These are phyloP conservation scores for Hortiboletus flavorubellus DNA, from an alignment of 768 basidiomycete genomes.

Conservation along the genomic window DNA sequence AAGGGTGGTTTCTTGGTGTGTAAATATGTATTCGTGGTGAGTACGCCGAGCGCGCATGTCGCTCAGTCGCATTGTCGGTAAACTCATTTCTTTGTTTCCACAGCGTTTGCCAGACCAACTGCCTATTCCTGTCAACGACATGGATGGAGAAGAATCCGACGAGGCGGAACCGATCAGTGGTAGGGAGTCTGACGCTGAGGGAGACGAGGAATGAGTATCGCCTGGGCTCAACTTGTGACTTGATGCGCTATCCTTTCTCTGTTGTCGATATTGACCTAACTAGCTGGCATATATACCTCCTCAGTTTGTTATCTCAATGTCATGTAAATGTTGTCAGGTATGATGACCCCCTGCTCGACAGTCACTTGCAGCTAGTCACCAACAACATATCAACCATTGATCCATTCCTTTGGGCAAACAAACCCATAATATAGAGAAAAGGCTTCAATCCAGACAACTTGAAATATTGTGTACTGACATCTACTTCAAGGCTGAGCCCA, in stretches of 20 bases:
- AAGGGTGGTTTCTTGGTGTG: conserved; percentile 73
- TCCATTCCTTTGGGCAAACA: too few species aligned
- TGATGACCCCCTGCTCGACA: too few species aligned
- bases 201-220: not conserved
- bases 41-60: conserved; percentile 7
- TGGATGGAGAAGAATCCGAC: conserved; percentile 6
- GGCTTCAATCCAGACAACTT: too few species aligned
- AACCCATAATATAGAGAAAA: too few species aligned
- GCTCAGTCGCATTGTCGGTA: not conserved
- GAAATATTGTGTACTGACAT: too few species aligned
- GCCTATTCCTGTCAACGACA: conserved; percentile 23
- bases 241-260: not conserved
- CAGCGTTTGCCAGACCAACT: conserved; percentile 28
- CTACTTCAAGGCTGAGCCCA: too few species aligned
- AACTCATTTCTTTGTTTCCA: not conserved
- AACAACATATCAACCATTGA: too few species aligned
- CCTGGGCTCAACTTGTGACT: too few species aligned
- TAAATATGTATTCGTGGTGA: conserved; percentile 79
- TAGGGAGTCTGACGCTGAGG: conserved; percentile 6
- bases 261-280: not conserved
- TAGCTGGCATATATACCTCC: conserved; percentile 1
- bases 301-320: not conserved
- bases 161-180: not conserved
- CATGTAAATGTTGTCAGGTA: not conserved
- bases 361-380: too few species aligned